phyloP scores from a whole-genome alignment of 495 filamentous ascomycete genomes.

The Tuber brumale region DNA sequence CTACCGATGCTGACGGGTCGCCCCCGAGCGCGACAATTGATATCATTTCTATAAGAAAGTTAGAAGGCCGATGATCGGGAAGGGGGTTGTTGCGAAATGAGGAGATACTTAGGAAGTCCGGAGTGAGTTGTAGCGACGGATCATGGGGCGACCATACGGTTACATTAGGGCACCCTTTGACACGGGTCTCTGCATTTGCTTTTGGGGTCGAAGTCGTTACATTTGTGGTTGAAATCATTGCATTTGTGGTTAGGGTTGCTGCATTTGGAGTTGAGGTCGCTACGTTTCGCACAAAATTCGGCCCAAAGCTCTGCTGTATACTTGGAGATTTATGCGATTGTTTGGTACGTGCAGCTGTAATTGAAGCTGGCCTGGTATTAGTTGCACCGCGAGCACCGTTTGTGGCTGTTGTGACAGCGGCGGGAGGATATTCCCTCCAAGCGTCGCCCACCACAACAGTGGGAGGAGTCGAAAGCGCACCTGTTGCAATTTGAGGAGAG shows the following conservation, averaged over 20 bases:
- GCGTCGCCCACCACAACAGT: neutral
- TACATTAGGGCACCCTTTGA: neutral
- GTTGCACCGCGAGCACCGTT: neutral
- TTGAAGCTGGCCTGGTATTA: neutral
- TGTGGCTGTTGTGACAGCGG: neutral
- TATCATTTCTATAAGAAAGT: slow-evolving; percentile 23
- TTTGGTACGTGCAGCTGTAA: neutral
- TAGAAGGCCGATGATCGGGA: slow-evolving; percentile 7
- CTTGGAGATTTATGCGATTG: neutral
- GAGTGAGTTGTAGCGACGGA: neutral
- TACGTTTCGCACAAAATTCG: neutral
- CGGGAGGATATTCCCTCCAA: neutral
- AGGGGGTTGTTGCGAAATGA: neutral
- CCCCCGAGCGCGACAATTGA: slow-evolving; percentile 30
- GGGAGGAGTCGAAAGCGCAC: slow-evolving; percentile 3
- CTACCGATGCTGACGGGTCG: slow-evolving; percentile 25
- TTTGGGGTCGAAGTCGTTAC: neutral
- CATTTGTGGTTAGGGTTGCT: neutral
- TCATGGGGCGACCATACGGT: neutral
- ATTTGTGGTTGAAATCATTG: neutral
- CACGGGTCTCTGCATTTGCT: neutral
- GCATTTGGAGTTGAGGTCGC: neutral
- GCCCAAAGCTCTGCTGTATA: neutral
- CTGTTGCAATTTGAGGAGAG: neutral
- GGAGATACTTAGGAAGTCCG: neutral